These are phyloP conservation scores for Triticum monococcum DNA, from an alignment of 176 grass and related monocot genomes.

Conservation along the genomic window DNA sequence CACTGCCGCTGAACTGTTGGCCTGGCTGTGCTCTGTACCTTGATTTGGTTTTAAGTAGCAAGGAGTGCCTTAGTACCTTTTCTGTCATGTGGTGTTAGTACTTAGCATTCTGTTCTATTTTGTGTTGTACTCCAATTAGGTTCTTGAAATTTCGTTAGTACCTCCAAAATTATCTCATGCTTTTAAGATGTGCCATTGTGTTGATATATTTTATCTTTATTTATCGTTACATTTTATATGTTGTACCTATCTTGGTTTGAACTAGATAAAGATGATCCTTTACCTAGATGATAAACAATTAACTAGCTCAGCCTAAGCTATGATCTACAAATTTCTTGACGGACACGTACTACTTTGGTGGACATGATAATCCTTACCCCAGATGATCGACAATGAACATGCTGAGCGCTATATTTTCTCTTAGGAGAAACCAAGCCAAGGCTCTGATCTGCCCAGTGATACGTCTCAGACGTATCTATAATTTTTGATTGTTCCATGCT, in stretches of 20 bases:
- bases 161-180: neutral
- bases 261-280: constrained; percentile 6
- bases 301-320: too few species aligned
- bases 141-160: neutral
- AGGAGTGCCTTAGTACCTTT: too few species aligned
- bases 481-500: too few species aligned
- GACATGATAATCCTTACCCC: constrained; percentile 54
- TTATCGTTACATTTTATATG: neutral
- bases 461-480: too few species aligned
- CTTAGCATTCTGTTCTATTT: neutral
- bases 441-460: constrained; percentile 34
- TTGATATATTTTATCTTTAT: neutral
- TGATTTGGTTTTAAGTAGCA: too few species aligned
- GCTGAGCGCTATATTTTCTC: constrained; percentile 43
- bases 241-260: neutral
- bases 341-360: neutral
- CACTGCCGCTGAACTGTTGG: too few species aligned
- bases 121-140: neutral
- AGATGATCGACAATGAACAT: constrained; percentile 56
- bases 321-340: neutral
- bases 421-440: constrained; percentile 46
- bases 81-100: too few species aligned
- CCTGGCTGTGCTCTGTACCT: too few species aligned
- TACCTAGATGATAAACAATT: neutral
- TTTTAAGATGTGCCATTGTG: neutral